Conservation (phyloP, 306 rosid genomes). For the Alnus glutinosa region DNA sequence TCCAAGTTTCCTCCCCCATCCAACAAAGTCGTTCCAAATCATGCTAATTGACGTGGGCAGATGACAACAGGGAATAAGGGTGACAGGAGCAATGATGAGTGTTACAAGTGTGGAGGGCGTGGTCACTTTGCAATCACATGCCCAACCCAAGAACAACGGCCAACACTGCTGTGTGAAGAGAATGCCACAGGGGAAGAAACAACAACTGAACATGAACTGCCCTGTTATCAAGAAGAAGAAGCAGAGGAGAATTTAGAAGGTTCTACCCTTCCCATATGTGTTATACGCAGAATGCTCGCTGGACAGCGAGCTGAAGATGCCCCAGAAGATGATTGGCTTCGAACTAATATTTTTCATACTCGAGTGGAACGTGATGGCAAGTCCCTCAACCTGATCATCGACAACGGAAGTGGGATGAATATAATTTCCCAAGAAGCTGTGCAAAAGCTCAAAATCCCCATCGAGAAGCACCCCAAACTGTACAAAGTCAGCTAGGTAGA, state of each 20-base stretch:
- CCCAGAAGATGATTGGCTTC: neutral
- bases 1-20: too few species aligned
- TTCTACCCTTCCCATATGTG: too few species aligned
- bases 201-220: neutral
- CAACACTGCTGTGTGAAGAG: neutral
- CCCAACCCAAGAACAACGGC: neutral
- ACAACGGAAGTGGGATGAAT: neutral
- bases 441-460: neutral
- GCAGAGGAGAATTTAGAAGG: neutral
- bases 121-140: neutral
- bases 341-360: too few species aligned
- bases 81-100: neutral
- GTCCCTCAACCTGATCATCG: neutral
- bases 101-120: neutral
- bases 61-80: too few species aligned
- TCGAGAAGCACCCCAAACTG: neutral
- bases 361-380: neutral
- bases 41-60: neutral
- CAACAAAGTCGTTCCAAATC: too few species aligned
- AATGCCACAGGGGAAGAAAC: neutral
- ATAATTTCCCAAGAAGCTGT: neutral
- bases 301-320: neutral
- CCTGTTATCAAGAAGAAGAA: too few species aligned
- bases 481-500: constrained; percentile 4
- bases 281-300: neutral